Base-by-base conservation (phyloP, 176 grass and related monocot genomes). In the Panicum miliaceum region DNA sequence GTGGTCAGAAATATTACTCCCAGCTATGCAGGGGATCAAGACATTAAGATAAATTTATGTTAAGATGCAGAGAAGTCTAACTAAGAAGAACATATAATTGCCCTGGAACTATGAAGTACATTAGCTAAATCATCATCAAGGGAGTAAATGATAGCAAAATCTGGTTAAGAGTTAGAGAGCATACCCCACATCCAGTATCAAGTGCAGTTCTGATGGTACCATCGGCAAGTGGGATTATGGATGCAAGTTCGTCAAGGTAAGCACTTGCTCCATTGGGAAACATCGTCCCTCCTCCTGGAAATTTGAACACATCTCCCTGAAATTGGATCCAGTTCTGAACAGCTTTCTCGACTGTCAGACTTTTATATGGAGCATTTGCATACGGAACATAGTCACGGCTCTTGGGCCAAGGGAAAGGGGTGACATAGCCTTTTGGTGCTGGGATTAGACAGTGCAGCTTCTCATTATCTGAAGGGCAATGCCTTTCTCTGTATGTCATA, bases 131-230 rank as follows among this genome's bases (percentile, higher is more conserved):
- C 40, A 67, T 80, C 19, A 60, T 84, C 76, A 80, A 80, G 69
- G 25, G 37, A 84, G 59, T 5, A 82, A 89, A 86, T 68, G 79
- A 46, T 66, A 61, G 38, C 50, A 85, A 46, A 26, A 47, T 50
- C 25, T 71, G 35, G 64, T 32, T 32, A 32, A 32, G 29, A 32
- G 29, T 76, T 56, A 54, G 23, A 57, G 29, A 75, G 53, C 90
- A 85, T 96, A 96, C 94, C 90, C 94, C 94, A 19, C 90, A 96
- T 79, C 90, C 90, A 87, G 86, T 96, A 80, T 96, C 91, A 91
- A 96, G 91, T 82, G 91, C 94, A 80, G 91, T 93, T 86, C 94
- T 90, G 79, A 93, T 78, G 45, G 77, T 93, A 47, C 94, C 94
- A 87, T 93, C 86, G 68, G 80, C 78, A 76, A 96, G 79, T 80